Evolutionary conservation across 1,284 basidiomycete genomes (phyloP), one percentile per base, ranked within the genome.

Genomic region (Dichomitus squalens): DNA sequence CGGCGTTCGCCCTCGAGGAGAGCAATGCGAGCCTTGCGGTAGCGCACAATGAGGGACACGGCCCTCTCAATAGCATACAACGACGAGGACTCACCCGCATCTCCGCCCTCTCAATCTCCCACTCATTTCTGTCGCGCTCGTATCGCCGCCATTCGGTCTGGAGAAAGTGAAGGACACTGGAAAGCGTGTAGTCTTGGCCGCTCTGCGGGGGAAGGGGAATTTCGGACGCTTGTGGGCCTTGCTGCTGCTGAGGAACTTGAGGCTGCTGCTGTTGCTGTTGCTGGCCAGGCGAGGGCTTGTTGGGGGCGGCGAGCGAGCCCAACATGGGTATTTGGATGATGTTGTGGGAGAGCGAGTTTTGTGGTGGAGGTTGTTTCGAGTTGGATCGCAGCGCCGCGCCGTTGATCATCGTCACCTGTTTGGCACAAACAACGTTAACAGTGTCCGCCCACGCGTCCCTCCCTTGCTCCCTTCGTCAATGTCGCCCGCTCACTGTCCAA

Each of bases 31-130:
- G 96, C 95, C 91, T 95, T 69, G 29, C 38, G 35, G 49, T 53
- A 43, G 57, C 59, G 64, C 65, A 54, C 52, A 57, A 53, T 57
- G 55, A 60, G 55, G 41, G 48, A 58, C 65, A 70, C 65, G 56
- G 59, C 52, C 55, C 33, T 33, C 29, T 11, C 11, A 21, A 35
- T 23, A 65, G 46, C 76, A 63, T 61, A 78, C 79, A 47, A 36
- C 47, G 16, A 47, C 34, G 46, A 40, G 41, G 16, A 62, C 58
- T 63, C 66, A 95, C 96, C 81, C 96, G 84, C 95, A 99, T 97
- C 76, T 99, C 96, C 34, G 97, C 96, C 66, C 96, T 82, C 77
- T 99, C 96, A 69, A 99, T 99, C 81, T 98, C 96, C 96, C 96
- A 99, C 76, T 98, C 96, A 73, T 99, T 99, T 68, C 96, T 85